phyloP scores from a whole-genome alignment of 805 yeast species.

The Suhomyces xylopsoci region DNA sequence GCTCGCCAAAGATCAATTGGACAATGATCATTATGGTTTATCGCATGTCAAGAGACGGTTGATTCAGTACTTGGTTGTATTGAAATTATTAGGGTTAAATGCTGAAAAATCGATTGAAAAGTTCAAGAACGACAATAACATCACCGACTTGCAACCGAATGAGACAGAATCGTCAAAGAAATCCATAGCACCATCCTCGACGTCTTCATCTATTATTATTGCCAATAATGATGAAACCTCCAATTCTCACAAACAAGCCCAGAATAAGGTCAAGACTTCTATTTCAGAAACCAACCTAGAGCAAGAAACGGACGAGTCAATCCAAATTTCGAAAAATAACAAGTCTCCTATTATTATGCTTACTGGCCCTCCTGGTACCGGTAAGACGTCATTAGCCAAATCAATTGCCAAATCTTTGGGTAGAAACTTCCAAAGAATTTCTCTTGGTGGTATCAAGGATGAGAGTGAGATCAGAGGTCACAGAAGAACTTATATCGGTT shows the following conservation, averaged over 20 bases:
- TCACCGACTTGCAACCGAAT: neutral
- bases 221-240: constrained; percentile 37
- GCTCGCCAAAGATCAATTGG: constrained; percentile 36
- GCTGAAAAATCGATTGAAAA: constrained; percentile 24
- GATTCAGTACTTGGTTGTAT: constrained; percentile 74
- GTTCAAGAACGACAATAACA: constrained; percentile 11
- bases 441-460: constrained; percentile 85
- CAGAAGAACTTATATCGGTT: constrained; percentile 86
- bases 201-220: constrained; percentile 23
- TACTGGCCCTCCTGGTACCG: constrained; percentile 94
- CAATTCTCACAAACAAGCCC: constrained; percentile 22
- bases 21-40: constrained; percentile 42
- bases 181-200: neutral
- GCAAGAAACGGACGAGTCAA: constrained; percentile 9
- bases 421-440: constrained; percentile 72
- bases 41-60: constrained; percentile 66
- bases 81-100: constrained; percentile 52
- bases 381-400: constrained; percentile 83
- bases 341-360: constrained; percentile 74
- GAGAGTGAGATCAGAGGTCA: constrained; percentile 91
- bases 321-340: constrained; percentile 29
- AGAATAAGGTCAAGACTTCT: constrained; percentile 14
- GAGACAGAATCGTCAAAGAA: neutral
- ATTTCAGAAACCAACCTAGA: constrained; percentile 9
- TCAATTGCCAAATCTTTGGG: constrained; percentile 75